Percentiles rank a stretch among this genome's conserved stretches.
Conservation (phyloP, 345 rosid species). For the Murraya paniculata region DNA sequence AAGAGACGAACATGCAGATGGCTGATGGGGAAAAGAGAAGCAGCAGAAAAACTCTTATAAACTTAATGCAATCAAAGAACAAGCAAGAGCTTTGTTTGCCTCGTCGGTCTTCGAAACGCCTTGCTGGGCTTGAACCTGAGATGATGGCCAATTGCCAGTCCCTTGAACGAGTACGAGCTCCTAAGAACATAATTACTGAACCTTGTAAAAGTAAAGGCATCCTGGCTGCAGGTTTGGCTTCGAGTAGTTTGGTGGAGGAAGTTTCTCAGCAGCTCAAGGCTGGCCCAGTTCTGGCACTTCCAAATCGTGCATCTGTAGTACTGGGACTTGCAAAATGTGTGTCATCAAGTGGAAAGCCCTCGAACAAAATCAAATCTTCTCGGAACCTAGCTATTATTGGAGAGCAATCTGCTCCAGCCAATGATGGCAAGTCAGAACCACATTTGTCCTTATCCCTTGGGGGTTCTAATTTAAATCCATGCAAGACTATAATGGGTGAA, state of each 20-base stretch:
- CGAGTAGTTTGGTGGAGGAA: conserved; percentile 11
- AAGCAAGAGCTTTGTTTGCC: conserved; percentile 26
- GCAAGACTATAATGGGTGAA: conserved; percentile 33
- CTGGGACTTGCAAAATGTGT: neutral
- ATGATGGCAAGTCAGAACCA: conserved; percentile 22
- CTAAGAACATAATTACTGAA: neutral
- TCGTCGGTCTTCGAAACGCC: conserved; percentile 22
- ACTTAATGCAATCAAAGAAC: conserved; percentile 13
- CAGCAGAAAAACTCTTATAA: conserved; percentile 18
- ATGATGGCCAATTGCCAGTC: neutral
- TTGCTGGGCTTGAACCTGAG: conserved; percentile 26
- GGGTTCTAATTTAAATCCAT: conserved; percentile 26
- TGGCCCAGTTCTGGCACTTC: neutral
- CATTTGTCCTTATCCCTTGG: conserved; percentile 13
- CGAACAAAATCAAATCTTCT: conserved; percentile 16
- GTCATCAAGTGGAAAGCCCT: conserved; percentile 1
- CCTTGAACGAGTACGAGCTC: neutral
- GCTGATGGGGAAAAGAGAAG: neutral
- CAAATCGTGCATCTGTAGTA: neutral
- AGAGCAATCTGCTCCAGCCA: conserved; percentile 11
- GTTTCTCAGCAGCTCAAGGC: conserved; percentile 19
- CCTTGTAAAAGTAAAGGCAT: conserved; percentile 5
- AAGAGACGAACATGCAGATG: conserved; percentile 10
- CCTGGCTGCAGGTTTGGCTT: neutral
- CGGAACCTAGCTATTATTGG: conserved; percentile 12